Conservation (phyloP, 371 early-diverging fungal species). For the Mortierella sp. region DNA sequence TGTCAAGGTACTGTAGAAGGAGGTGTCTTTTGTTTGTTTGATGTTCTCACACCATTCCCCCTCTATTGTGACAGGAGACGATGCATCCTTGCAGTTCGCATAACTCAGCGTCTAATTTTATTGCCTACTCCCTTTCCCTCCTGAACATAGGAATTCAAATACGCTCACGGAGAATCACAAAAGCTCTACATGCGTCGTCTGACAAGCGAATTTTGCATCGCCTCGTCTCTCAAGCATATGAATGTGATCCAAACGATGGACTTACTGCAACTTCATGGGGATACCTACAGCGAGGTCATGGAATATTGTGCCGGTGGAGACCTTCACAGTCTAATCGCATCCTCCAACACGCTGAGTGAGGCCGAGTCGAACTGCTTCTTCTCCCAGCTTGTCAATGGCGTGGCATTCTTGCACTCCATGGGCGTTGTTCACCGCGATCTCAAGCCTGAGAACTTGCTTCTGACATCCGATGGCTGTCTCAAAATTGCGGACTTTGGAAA, state of each 20-base stretch:
- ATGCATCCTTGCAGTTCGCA: too few species aligned
- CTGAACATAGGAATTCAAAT: conserved; percentile 72
- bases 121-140: neutral
- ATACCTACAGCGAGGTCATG: conserved; percentile 75
- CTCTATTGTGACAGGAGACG: neutral
- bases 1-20: conserved; percentile 41
- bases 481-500: conserved; percentile 93
- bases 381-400: conserved; percentile 73
- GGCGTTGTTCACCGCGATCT: conserved; percentile 80
- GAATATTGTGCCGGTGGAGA: conserved; percentile 79
- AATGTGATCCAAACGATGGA: conserved; percentile 81
- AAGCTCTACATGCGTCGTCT: conserved; percentile 73
- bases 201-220: conserved; percentile 81
- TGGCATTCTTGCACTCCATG: conserved; percentile 69
- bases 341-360: conserved; percentile 55
- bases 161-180: conserved; percentile 62
- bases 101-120: neutral
- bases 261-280: conserved; percentile 67
- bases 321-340: conserved; percentile 65
- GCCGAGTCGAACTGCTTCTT: conserved; percentile 67
- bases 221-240: conserved; percentile 70
- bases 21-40: neutral
- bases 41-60: neutral
- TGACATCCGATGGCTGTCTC: conserved; percentile 81
- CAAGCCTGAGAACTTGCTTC: conserved; percentile 87